These are phyloP conservation scores for Cynara cardunculus DNA, from an alignment of 129 eudicot genomes.

Conservation along the genomic window DNA sequence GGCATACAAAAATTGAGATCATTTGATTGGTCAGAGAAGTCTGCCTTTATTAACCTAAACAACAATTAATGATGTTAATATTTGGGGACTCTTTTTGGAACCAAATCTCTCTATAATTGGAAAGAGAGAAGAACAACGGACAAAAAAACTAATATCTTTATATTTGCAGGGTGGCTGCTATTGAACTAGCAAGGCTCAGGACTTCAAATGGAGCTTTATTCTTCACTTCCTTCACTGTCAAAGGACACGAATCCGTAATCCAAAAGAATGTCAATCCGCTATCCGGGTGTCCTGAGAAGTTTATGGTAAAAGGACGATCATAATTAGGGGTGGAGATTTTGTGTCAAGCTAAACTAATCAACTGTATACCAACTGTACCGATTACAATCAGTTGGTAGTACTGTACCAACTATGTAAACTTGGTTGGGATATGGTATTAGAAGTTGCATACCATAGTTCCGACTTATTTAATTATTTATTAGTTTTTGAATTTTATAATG, in stretches of 20 bases:
- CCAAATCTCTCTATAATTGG: constrained; percentile 26
- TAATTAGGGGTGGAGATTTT: too few species aligned
- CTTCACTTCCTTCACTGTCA: constrained; percentile 87
- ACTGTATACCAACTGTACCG: too few species aligned
- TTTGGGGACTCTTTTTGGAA: constrained; percentile 9
- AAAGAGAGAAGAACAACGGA: neutral
- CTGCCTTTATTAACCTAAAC: constrained; percentile 16
- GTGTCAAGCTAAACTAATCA: too few species aligned
- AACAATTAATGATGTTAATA: constrained; percentile 1
- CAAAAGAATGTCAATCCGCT: constrained; percentile 78
- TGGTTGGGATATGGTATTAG: too few species aligned
- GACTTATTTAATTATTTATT: too few species aligned
- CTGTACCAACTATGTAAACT: too few species aligned
- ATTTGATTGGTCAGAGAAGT: constrained; percentile 1
- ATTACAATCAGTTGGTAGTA: too few species aligned
- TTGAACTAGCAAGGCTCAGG: constrained; percentile 78
- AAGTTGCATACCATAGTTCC: too few species aligned
- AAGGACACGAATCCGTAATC: constrained; percentile 96
- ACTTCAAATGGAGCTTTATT: constrained; percentile 81
- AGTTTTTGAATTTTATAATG: too few species aligned
- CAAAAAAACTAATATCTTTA: neutral
- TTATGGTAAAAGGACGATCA: neutral
- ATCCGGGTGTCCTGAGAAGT: constrained; percentile 57
- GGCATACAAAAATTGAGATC: constrained; percentile 11
- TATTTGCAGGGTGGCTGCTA: constrained; percentile 90